Percentiles rank a stretch among this genome's conserved stretches.
phyloP scores from a whole-genome alignment of 2,329 filamentous ascomycete genomes.

The Aspergillus hortae region DNA sequence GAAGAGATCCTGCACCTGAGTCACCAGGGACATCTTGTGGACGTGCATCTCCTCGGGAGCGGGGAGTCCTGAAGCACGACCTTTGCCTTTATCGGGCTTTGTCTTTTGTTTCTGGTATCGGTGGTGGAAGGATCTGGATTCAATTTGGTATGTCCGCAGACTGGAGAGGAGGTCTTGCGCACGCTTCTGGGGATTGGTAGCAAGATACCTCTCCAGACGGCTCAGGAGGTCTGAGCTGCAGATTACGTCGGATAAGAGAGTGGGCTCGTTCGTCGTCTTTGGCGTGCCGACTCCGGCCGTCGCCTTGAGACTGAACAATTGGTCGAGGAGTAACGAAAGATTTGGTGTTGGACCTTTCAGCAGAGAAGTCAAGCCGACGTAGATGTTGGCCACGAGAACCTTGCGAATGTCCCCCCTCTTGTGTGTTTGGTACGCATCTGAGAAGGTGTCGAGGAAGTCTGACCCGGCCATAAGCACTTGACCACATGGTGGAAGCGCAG shows the following conservation, averaged over 20 bases:
- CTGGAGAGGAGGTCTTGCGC: slow-evolving; percentile 39
- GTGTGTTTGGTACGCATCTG: slow-evolving; percentile 46
- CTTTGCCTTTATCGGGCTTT: slow-evolving; percentile 41
- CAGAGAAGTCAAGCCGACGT: slow-evolving; percentile 70
- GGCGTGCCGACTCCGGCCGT: slow-evolving; percentile 61
- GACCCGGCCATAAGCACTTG: slow-evolving; percentile 74
- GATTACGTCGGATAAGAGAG: slow-evolving; percentile 76
- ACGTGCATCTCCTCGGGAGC: slow-evolving; percentile 59
- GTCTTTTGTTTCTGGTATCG: slow-evolving; percentile 40
- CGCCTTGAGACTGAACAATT: slow-evolving; percentile 74
- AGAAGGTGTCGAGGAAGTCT: slow-evolving; percentile 78
- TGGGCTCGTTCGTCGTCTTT: slow-evolving; percentile 42
- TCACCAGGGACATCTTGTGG: slow-evolving; percentile 78
- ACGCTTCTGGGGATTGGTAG: slow-evolving; percentile 36
- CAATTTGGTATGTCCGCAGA: slow-evolving; percentile 37
- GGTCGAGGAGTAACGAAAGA: slow-evolving; percentile 72
- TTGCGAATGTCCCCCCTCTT: slow-evolving; percentile 62
- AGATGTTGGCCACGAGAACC: slow-evolving; percentile 67
- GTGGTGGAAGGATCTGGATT: slow-evolving; percentile 37
- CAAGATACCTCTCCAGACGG: slow-evolving; percentile 36
- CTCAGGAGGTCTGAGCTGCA: slow-evolving; percentile 71
- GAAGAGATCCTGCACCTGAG: slow-evolving; percentile 90
- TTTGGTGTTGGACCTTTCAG: slow-evolving; percentile 65
- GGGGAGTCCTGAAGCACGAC: slow-evolving; percentile 23
- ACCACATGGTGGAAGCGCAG: slow-evolving; percentile 43